These are phyloP conservation scores for Ichthyophthirius multifiliis DNA, from an alignment of 169 alveolate genomes.

Conservation along the genomic window DNA sequence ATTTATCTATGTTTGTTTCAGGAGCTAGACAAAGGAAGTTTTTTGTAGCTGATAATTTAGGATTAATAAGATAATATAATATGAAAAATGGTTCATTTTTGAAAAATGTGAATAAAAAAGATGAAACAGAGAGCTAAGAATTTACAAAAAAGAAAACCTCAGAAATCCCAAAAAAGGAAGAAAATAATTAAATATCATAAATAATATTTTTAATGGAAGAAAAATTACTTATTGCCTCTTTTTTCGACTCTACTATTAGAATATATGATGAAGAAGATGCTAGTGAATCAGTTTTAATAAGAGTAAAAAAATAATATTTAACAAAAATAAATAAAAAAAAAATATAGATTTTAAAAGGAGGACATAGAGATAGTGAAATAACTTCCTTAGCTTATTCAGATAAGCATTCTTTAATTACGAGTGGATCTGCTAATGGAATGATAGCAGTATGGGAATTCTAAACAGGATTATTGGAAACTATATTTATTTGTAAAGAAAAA, in stretches of 20 bases:
- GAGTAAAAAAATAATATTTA: no score
- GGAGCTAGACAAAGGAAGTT: conserved; percentile 80
- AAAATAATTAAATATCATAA: conserved; percentile 54
- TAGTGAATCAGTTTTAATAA: conserved; percentile 68
- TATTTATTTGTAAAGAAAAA: conserved; percentile 40
- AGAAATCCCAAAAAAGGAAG: conserved; percentile 46
- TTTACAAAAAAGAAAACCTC: conserved; percentile 41
- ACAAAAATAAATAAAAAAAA: no score
- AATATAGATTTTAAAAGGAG: conserved; percentile 78
- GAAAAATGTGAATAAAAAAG: conserved; percentile 58
- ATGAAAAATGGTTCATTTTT: conserved; percentile 79
- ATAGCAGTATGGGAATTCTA: conserved; percentile 87
- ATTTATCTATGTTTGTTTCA: conserved; percentile 63
- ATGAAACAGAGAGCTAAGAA: conserved; percentile 54
- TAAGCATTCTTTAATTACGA: not conserved
- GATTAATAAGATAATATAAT: conserved; percentile 79
- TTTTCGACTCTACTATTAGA: conserved; percentile 74
- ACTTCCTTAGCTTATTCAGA: conserved; percentile 58
- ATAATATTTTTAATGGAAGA: conserved; percentile 56
- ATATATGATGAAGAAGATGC: conserved; percentile 81
- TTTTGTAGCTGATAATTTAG: conserved; percentile 75
- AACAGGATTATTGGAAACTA: conserved; percentile 72
- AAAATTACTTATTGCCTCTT: conserved; percentile 63
- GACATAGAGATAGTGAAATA: conserved; percentile 68
- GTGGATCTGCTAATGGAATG: conserved; percentile 29